These are phyloP conservation scores for Lipomyces orientalis DNA, from an alignment of 805 yeast species.

Conservation along the genomic window DNA sequence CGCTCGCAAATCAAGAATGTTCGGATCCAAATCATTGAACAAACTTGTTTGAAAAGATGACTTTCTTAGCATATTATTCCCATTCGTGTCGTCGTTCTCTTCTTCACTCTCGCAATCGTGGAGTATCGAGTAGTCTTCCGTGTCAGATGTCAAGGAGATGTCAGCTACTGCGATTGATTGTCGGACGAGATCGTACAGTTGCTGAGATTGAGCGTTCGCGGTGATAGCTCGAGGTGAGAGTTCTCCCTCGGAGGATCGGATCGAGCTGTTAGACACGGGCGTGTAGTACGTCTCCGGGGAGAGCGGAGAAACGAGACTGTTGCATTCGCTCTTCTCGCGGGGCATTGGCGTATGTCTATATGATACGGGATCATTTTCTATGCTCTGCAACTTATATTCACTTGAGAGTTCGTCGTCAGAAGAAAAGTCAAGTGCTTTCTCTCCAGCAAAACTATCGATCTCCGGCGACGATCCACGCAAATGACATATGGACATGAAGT, in stretches of 20 bases:
- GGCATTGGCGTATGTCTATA: not conserved
- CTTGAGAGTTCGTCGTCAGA: not conserved
- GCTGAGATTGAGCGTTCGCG: not conserved
- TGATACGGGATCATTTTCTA: not conserved
- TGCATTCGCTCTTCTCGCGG: not conserved
- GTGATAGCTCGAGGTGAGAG: not conserved
- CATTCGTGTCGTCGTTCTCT: not conserved
- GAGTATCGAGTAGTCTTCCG: not conserved
- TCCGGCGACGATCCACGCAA: not conserved
- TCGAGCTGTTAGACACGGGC: not conserved
- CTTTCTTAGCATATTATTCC: not conserved
- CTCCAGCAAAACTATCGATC: not conserved
- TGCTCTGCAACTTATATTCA: not conserved
- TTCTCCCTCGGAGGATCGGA: not conserved
- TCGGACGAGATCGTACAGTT: not conserved
- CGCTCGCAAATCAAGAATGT: not conserved
- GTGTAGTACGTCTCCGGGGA: not conserved
- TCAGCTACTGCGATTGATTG: not conserved
- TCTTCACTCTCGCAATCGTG: not conserved
- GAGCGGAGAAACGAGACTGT: not conserved
- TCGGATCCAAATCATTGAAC: not conserved
- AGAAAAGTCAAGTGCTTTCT: not conserved
- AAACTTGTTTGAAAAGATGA: not conserved
- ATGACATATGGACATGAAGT: not conserved
- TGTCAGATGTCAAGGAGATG: not conserved